Percentiles rank a stretch among this genome's conserved stretches.
phyloP scores from a whole-genome alignment of 768 basidiomycete genomes.

The Lentinus brumalis region DNA sequence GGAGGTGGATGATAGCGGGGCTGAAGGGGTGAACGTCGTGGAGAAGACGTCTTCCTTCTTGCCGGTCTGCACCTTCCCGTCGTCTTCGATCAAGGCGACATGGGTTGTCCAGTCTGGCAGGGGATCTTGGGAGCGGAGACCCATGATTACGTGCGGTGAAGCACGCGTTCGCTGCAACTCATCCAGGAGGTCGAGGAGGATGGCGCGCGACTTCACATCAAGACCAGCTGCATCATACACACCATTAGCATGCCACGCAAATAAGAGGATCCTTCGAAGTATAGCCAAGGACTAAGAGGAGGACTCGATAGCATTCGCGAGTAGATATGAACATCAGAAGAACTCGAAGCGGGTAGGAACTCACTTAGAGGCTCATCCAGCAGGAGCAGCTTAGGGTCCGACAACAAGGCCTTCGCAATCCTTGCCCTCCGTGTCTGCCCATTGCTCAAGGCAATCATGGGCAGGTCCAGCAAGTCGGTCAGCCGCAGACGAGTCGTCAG shows the following conservation, averaged over 20 bases:
- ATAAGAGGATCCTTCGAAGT: too few relatives aligned
- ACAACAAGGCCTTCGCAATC: constrained; percentile 75
- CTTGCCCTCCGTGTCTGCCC: constrained; percentile 90
- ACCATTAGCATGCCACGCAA: not conserved
- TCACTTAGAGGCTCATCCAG: constrained; percentile 92
- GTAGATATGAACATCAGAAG: not conserved
- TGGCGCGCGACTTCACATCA: constrained; percentile 60
- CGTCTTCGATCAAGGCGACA: constrained; percentile 52
- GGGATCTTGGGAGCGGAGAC: constrained; percentile 68
- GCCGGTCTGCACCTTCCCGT: constrained; percentile 54
- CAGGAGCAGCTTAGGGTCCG: constrained; percentile 70
- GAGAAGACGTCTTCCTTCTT: constrained; percentile 47
- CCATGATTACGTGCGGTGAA: constrained; percentile 64
- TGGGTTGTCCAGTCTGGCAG: constrained; percentile 76
- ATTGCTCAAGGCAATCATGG: constrained; percentile 83
- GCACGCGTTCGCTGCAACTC: constrained; percentile 38
- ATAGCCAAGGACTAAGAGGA: not conserved
- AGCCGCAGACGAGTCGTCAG: constrained; percentile 63
- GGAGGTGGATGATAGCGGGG: not conserved
- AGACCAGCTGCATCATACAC: constrained; percentile 61
- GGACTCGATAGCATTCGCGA: not conserved
- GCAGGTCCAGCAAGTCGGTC: constrained; percentile 70
- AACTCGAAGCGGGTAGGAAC: constrained; percentile 28
- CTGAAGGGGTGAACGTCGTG: constrained; percentile 3
- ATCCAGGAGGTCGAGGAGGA: constrained; percentile 57